Percentiles rank a stretch among this genome's conserved stretches.
Evolutionary conservation across 129 eudicot genomes (phyloP).

Genomic region (Glebionis coronaria): DNA sequence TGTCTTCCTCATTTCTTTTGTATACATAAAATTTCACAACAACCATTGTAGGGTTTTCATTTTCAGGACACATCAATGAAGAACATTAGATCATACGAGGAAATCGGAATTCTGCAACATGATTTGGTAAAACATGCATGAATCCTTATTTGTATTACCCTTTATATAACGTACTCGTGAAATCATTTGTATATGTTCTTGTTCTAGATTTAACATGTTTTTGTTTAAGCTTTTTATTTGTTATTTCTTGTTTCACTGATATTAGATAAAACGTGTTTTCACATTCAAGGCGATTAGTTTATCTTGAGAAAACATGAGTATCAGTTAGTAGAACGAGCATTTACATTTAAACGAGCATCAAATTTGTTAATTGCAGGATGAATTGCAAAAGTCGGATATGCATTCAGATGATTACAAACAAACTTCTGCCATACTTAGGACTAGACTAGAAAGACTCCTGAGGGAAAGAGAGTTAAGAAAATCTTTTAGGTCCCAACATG

Average conservation of each 20-base stretch:
- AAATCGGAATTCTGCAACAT: conserved; percentile 38
- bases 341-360: background rate
- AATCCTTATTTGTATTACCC: background rate
- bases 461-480: conserved; percentile 62
- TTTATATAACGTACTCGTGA: background rate
- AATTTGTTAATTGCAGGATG: conserved; percentile 41
- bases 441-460: conserved; percentile 66
- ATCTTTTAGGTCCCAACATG: conserved; percentile 42
- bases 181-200: too few relatives aligned
- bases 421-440: conserved; percentile 43
- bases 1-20: too few relatives aligned
- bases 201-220: too few relatives aligned
- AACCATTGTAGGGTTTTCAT: conserved; percentile 6
- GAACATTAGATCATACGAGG: conserved; percentile 48
- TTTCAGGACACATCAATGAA: conserved; percentile 20
- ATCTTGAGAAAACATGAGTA: background rate
- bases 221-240: too few relatives aligned
- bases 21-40: background rate
- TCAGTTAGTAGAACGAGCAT: background rate
- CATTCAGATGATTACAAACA: conserved; percentile 32
- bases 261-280: too few relatives aligned
- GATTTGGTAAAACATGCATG: conserved; percentile 41
- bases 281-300: too few relatives aligned
- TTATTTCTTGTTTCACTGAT: too few relatives aligned
- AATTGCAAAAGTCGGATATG: conserved; percentile 36